phyloP scores from a whole-genome alignment of 1,139 yeast genomes.

The Lodderomyces beijingensis region DNA sequence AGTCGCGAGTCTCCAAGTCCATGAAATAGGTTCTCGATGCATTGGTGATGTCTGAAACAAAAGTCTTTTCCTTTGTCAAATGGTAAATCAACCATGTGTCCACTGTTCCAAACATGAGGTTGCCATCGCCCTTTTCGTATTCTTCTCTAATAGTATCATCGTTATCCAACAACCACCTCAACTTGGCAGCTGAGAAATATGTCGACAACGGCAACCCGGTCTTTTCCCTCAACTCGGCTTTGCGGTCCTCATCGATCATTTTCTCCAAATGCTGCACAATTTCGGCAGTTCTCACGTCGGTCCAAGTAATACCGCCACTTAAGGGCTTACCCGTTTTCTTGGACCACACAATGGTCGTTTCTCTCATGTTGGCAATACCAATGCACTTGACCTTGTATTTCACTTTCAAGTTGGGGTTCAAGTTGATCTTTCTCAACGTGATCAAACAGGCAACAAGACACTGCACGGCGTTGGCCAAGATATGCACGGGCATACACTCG shows the following conservation, averaged over 20 bases:
- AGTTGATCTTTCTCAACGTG: slow-evolving; percentile 55
- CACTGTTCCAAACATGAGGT: slow-evolving; percentile 87
- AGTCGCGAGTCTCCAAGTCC: slow-evolving; percentile 73
- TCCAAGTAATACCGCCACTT: slow-evolving; percentile 92
- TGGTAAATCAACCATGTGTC: slow-evolving; percentile 93
- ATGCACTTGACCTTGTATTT: slow-evolving; percentile 59
- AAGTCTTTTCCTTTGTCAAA: slow-evolving; percentile 66
- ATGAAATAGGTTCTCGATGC: slow-evolving; percentile 90
- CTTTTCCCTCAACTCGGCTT: slow-evolving; percentile 55
- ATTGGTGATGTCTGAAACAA: slow-evolving; percentile 84
- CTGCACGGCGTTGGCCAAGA: slow-evolving; percentile 76
- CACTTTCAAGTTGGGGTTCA: slow-evolving; percentile 43
- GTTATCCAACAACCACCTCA: slow-evolving; percentile 86
- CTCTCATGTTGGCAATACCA: slow-evolving; percentile 95
- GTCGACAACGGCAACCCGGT: slow-evolving; percentile 90
- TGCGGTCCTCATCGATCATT: slow-evolving; percentile 53
- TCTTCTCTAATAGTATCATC: slow-evolving; percentile 63
- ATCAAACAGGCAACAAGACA: slow-evolving; percentile 65
- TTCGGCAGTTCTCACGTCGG: slow-evolving; percentile 81
- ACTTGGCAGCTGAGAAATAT: slow-evolving; percentile 86
- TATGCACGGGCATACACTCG: slow-evolving; percentile 87
- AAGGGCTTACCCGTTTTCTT: slow-evolving; percentile 78
- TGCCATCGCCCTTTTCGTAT: slow-evolving; percentile 68
- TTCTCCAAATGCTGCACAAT: slow-evolving; percentile 64
- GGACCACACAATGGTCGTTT: slow-evolving; percentile 90